These are phyloP conservation scores for Penicillium silybi DNA, from an alignment of 495 filamentous ascomycete species.

Conservation along the genomic window DNA sequence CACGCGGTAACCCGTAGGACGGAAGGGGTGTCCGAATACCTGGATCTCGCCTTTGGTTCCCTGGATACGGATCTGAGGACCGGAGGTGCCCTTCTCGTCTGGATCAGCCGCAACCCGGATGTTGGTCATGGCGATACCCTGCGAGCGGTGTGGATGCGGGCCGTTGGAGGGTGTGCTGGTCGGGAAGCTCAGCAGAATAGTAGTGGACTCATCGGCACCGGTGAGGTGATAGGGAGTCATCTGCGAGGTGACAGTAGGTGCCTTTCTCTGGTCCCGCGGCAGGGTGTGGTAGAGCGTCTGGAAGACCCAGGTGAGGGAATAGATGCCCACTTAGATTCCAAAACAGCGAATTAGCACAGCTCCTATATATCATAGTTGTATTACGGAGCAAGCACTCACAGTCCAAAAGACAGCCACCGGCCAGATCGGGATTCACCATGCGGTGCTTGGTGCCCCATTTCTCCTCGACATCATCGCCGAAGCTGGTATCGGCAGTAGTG, in stretches of 20 bases:
- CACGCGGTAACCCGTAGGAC: constrained; percentile 62
- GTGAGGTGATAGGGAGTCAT: constrained; percentile 75
- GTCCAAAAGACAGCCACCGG: constrained; percentile 80
- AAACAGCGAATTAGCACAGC: neutral
- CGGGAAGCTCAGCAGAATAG: constrained; percentile 75
- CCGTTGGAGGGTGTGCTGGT: constrained; percentile 48
- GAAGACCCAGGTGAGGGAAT: constrained; percentile 90
- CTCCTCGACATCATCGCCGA: constrained; percentile 48
- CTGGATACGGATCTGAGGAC: constrained; percentile 74
- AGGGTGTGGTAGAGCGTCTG: constrained; percentile 83
- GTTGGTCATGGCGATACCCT: constrained; percentile 76
- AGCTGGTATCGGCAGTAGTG: constrained; percentile 67
- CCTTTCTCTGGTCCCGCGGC: constrained; percentile 47
- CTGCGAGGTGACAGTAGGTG: constrained; percentile 55
- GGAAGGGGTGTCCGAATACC: constrained; percentile 69
- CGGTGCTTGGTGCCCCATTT: constrained; percentile 58
- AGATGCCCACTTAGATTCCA: constrained; percentile 63
- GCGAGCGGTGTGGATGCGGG: constrained; percentile 37
- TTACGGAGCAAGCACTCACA: constrained; percentile 32
- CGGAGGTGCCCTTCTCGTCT: constrained; percentile 56
- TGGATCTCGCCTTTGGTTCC: constrained; percentile 85
- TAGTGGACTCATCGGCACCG: constrained; percentile 79
- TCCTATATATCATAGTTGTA: neutral
- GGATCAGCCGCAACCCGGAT: constrained; percentile 67
- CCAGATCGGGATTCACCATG: constrained; percentile 85